Base-by-base conservation (phyloP, 495 filamentous ascomycete genomes). In the Choiromyces venosus region DNA sequence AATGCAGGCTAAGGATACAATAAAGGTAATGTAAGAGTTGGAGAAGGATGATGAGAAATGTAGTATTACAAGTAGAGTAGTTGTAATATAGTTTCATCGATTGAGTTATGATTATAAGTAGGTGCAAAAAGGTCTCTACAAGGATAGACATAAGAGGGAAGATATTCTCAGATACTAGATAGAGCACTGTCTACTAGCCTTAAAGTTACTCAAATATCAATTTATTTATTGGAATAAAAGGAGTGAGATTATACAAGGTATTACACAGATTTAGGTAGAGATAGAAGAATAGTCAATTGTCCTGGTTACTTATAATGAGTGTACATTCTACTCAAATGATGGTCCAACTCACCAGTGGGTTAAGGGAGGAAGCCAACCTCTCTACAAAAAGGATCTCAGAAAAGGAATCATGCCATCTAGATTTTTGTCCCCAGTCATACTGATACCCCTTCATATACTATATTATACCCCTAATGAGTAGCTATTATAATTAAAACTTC, bases 41-140 rank as follows among this genome's bases (percentile, higher is more conserved):
- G 56, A 67, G 18, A 38, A 65, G 2, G 37, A 25, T 38, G 18
- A 42, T 19, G 18, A 14, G 6, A 25, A 42, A 7, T 37, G 25
- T 4, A n/a, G 16, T 8, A 38, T 67, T 3, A 42, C 3, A n/a
- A 72, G 29, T 44, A 52, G 4, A 33, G 35, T 52, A 40, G 61
- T 52, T 25, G 33, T 25, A 9, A 67, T 35, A 0, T 72, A 36
- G 70, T 36, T 72, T 35, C 61, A 67, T 18, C 2, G 36, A 35
- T 40, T 72, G 52, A 25, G 69, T 2, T 71, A 65, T 66, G n/a
- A 71, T 44, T 66, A 56, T 33, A 72, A 72, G 40, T 33, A 52
- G 18, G 70, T 67, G 14, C 6, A 14, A 29, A 72, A 72, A 67
- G 14, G 39, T 29, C 12, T 72, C 14, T 72, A 67, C 21, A 52